Evolutionary conservation across 140 eudicot genomes (phyloP), one percentile per base, ranked within the genome.

Genomic region (Oenanthe javanica): DNA sequence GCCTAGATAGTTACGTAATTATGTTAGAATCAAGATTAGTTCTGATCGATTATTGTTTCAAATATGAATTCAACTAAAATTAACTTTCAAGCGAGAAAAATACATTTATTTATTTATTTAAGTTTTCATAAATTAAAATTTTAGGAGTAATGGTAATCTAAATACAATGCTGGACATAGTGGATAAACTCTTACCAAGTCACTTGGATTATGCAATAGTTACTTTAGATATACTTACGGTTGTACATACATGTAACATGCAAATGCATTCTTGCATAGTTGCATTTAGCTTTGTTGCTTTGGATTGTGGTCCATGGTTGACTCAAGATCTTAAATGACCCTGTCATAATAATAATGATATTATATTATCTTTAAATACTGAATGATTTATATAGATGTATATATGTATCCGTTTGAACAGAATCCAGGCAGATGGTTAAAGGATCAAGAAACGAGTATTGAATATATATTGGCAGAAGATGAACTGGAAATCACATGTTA

Each of bases 401-500:
- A n/a, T 71, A 40, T 71, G n/a, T 7, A 71, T 12, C 51, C 51
- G 25, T 72, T 14, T 42, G 49, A 72, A 72, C 48, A 36, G 76
- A 40, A 31, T 72, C 47, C 76, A 31, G 23, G 47, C 48, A 72
- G 76, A 69, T 27, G 45, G 46, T 69, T 31, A 69, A 3, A 5
- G 23, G 21, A 72, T 42, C 76, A 72, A 42, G 25, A 40, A 31
- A 42, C 9, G 48, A 40, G 76, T 40, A 40, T 40, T 72, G 48
- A 72, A 72, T 38, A 13, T 31, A 3, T 3, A 31, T 72, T 42
- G 48, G 25, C 76, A 72, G 76, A 18, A 72, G 16, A 40, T 72
- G 76, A 72, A 42, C 76, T 72, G 76, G 76, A 72, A 72, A 72
- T 72, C 47, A 72, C 76, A 42, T 72, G 76, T 38, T 72, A 36